These are phyloP conservation scores for Opeltia flavorubescens DNA, from an alignment of 495 filamentous ascomycete species.

Conservation along the genomic window DNA sequence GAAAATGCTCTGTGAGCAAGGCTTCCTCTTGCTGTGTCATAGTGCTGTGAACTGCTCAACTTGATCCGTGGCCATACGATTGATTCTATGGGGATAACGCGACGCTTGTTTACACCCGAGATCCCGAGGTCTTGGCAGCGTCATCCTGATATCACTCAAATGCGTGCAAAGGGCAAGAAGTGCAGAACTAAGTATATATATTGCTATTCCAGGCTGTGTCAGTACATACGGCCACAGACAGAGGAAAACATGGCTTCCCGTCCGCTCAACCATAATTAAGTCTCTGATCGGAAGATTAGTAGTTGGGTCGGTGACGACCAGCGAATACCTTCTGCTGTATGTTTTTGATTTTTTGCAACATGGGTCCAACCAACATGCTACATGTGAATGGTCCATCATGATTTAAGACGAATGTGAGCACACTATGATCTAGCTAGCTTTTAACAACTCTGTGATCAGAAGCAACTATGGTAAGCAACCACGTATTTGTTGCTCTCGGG, in stretches of 20 bases:
- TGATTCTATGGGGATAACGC: too few relatives aligned
- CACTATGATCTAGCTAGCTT: not conserved
- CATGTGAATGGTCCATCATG: not conserved
- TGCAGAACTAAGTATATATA: too few relatives aligned
- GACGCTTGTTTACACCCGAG: too few relatives aligned
- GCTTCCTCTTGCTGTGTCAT: constrained; percentile 12
- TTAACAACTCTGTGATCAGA: not conserved
- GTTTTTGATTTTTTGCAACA: too few relatives aligned
- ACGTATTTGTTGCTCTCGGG: too few relatives aligned
- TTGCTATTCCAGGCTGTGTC: too few relatives aligned
- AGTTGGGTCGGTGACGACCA: constrained; percentile 25
- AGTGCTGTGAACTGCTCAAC: too few relatives aligned
- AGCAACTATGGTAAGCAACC: not conserved
- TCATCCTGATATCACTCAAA: too few relatives aligned
- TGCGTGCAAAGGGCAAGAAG: too few relatives aligned
- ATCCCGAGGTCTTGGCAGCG: too few relatives aligned
- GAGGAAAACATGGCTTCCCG: constrained; percentile 11
- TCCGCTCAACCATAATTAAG: constrained; percentile 18
- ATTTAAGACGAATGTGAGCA: not conserved
- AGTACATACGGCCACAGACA: constrained; percentile 8
- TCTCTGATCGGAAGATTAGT: constrained; percentile 14
- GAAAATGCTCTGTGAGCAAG: constrained; percentile 89
- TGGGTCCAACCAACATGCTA: not conserved
- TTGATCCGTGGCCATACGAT: too few relatives aligned
- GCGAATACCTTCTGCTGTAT: constrained; percentile 25